Evolutionary conservation across 495 filamentous ascomycete species (phyloP).

Genomic region (Massariosphaeria phaeospora): DNA sequence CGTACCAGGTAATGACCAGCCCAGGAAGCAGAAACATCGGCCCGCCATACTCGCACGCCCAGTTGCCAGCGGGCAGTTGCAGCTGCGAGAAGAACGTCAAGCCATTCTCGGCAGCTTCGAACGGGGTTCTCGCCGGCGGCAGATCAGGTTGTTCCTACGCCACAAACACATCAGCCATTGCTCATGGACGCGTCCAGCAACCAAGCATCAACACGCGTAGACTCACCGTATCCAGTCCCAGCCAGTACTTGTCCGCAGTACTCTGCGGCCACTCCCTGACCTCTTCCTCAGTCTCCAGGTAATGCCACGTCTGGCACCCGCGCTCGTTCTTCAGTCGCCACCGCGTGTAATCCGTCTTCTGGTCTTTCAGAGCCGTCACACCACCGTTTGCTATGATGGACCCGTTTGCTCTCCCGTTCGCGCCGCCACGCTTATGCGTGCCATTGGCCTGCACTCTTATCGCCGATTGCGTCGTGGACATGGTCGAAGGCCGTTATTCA

Average conservation of each 20-base stretch:
- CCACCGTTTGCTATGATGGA: background rate
- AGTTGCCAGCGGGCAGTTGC: constrained; percentile 83
- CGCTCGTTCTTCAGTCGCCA: constrained; percentile 82
- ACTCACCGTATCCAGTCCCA: constrained; percentile 65
- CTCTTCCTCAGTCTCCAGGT: constrained; percentile 74
- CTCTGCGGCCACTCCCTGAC: constrained; percentile 77
- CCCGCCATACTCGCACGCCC: constrained; percentile 96
- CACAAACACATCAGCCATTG: background rate
- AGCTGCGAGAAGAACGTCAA: constrained; percentile 85
- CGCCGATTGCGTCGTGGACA: constrained; percentile 1
- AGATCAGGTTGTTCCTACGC: constrained; percentile 66
- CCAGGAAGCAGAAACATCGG: constrained; percentile 84
- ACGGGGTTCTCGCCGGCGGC: constrained; percentile 62
- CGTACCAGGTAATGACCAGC: constrained; percentile 80
- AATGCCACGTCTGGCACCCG: constrained; percentile 89
- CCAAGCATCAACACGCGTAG: background rate
- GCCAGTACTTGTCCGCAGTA: constrained; percentile 73
- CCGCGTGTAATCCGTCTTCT: constrained; percentile 70
- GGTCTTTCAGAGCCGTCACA: constrained; percentile 19
- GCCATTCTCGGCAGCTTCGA: constrained; percentile 74
- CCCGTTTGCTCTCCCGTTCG: background rate
- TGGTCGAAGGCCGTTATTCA: background rate
- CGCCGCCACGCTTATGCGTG: background rate
- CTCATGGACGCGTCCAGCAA: background rate
- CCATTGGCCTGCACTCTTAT: constrained; percentile 10